Evolutionary conservation across 73 alveolate species (phyloP).

Genomic region (Blepharisma japonicum): DNA sequence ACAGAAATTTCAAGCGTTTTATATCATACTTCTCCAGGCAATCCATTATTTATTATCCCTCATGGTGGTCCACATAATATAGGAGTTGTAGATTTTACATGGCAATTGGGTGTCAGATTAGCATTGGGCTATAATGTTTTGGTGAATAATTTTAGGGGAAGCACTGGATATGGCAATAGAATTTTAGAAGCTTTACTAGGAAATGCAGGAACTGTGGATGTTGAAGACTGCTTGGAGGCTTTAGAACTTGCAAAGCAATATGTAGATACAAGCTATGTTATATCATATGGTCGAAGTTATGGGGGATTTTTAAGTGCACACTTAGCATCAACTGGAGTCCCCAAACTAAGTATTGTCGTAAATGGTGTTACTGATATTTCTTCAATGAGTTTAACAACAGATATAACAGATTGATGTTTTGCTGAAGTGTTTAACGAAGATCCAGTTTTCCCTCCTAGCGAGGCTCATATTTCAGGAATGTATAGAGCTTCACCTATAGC

Average conservation of each 20-base stretch:
- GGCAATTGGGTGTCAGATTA: neutral
- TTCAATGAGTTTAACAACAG: slow-evolving; percentile 1
- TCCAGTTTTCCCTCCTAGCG: neutral
- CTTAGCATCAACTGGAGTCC: slow-evolving; percentile 1
- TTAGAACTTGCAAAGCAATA: slow-evolving; percentile 31
- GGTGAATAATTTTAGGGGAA: slow-evolving; percentile 46
- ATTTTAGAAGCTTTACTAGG: slow-evolving; percentile 43
- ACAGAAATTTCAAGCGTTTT: neutral
- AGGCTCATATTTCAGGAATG: neutral
- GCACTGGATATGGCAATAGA: slow-evolving; percentile 48
- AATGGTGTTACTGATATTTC: slow-evolving; percentile 1
- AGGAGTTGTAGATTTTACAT: slow-evolving; percentile 34
- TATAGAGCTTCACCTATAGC: slow-evolving; percentile 40
- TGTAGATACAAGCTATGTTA: slow-evolving; percentile 36
- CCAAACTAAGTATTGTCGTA: neutral
- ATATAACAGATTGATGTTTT: slow-evolving; percentile 8
- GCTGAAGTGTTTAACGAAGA: neutral
- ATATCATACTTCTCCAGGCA: slow-evolving; percentile 27
- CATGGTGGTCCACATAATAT: slow-evolving; percentile 66
- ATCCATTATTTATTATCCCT: slow-evolving; percentile 34
- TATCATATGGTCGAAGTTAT: slow-evolving; percentile 55
- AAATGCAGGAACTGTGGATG: slow-evolving; percentile 40
- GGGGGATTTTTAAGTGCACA: slow-evolving; percentile 60
- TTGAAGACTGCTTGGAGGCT: slow-evolving; percentile 45
- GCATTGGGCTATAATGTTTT: slow-evolving; percentile 39